Evolutionary conservation across 192 early-diverging fungal genomes (phyloP), one percentile per base, ranked within the genome.

Genomic region (Backusella parvicylindrica): DNA sequence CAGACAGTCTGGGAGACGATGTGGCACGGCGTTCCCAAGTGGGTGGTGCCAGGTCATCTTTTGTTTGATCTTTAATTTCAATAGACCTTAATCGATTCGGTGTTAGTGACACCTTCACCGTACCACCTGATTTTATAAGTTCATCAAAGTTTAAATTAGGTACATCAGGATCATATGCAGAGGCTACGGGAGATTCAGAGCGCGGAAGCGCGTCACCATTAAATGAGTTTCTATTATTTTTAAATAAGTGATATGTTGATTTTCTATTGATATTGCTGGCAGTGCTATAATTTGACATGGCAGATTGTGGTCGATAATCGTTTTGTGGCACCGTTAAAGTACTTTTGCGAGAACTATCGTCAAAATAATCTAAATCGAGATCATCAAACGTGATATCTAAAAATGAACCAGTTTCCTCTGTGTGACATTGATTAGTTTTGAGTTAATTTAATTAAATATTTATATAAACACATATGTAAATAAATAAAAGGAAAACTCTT

Each of bases 71-170:
- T 15, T 85, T 80, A 16, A 89, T 80, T 65, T 89, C 88, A 66
- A 89, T 89, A 0, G 88, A 86, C n/a, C 78, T 81, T 28, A 89
- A 71, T 72, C 88, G 78, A 64, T 87, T 87, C 15, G 88, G 88
- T 16, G 88, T 89, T 37, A 89, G 72, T 30, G 86, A 85, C 21
- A 89, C 84, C 30, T 85, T 84, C 73, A 89, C 81, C 4, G 88
- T 89, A 23, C 82, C 80, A 64, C 84, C 84, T 60, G 80, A 84
- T 31, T 77, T 73, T 41, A 89, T 83, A 15, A 89, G 74, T 37
- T 81, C 79, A 41, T 89, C 87, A 79, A 89, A 89, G 50, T 84
- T 84, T 47, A 80, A 84, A 66, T 80, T 81, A 36, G 85, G 86
- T 49, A 81, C 82, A 16, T 75, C 60, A 43, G 78, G 80, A 72